Base-by-base conservation (phyloP, 1,139 yeast species). In the Geotrichum phurueaensis region DNA sequence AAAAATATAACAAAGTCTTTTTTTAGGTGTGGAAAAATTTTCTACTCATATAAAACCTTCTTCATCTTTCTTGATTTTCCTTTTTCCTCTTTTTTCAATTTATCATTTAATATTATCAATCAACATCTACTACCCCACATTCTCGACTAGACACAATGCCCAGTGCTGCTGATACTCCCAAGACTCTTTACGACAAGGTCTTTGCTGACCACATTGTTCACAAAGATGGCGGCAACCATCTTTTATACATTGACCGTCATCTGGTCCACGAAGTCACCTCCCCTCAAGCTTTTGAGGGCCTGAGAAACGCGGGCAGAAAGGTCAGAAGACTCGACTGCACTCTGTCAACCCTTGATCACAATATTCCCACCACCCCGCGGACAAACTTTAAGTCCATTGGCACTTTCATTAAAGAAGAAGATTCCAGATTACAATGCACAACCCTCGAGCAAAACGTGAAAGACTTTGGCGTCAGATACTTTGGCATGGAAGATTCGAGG, bases 261-360 rank as follows among this genome's bases (percentile, higher is more conserved):
- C 81, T 94, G 69, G 96, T 94, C 61, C 99, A 94, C 75, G 99
- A 94, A 78, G 99, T 94, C 60, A 94, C 99, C 1, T 91, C 98
- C 47, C 99, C 99, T 43, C 99, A 94, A 76, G 99, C 99, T 10
- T 94, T 94, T 72, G 99, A 94, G 78, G 98, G 98, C 51, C 82
- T 94, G 69, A 82, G 81, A 67, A 87, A 84, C 70, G 97, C 97
- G 25, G 89, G 88, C 58, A 85, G 99, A 79, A 74, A 76, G 63
- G 97, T 94, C 58, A 86, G 99, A 80, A 84, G 99, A 78, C 80
- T 82, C 10, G 98, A 94, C 76, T 92, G 98, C 78, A 94, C 98
- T 57, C 81, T 94, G 68, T 97, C 97, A 59, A 94, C 99, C 0
- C 97, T 94, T 39, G 99, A 94, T 76, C 99, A 94, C 81, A 94